phyloP scores from a whole-genome alignment of 352 stramenopile species.

The Saprolegnia diclina region DNA sequence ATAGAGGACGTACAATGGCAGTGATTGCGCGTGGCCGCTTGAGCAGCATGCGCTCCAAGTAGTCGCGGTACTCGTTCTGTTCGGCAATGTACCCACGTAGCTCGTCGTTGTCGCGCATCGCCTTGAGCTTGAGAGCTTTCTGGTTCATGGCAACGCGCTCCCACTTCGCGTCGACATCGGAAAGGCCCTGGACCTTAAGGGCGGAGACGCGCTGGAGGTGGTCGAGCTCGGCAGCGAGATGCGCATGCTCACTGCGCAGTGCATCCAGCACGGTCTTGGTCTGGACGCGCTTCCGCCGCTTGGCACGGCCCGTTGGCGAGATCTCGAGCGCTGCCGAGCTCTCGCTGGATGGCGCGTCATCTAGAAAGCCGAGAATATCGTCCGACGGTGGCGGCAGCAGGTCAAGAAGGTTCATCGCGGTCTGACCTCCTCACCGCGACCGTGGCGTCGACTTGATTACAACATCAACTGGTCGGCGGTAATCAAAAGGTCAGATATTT shows the following conservation, averaged over 20 bases:
- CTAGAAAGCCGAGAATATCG: neutral
- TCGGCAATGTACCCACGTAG: neutral
- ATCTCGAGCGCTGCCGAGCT: neutral
- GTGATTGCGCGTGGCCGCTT: slow-evolving; percentile 16
- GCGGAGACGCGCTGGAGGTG: neutral
- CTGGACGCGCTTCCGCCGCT: neutral
- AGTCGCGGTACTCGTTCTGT: neutral
- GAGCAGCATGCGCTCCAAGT: slow-evolving; percentile 6
- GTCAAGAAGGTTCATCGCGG: neutral
- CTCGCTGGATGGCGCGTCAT: neutral
- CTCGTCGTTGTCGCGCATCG: slow-evolving; percentile 8
- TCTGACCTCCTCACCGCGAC: neutral
- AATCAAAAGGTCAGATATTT: neutral
- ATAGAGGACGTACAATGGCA: neutral
- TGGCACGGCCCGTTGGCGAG: neutral
- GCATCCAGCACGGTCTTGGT: neutral
- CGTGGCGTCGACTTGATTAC: neutral
- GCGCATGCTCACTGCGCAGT: neutral
- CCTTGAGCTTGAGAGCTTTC: slow-evolving; percentile 10
- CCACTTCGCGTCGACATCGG: neutral
- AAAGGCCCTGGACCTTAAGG: neutral
- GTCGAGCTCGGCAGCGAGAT: neutral
- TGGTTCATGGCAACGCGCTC: slow-evolving; percentile 11
- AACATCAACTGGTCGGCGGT: neutral
- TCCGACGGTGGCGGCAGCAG: neutral